Percentiles rank a stretch among this genome's conserved stretches.
phyloP scores from a whole-genome alignment of 768 basidiomycete species.

The Boletus coccyginus region DNA sequence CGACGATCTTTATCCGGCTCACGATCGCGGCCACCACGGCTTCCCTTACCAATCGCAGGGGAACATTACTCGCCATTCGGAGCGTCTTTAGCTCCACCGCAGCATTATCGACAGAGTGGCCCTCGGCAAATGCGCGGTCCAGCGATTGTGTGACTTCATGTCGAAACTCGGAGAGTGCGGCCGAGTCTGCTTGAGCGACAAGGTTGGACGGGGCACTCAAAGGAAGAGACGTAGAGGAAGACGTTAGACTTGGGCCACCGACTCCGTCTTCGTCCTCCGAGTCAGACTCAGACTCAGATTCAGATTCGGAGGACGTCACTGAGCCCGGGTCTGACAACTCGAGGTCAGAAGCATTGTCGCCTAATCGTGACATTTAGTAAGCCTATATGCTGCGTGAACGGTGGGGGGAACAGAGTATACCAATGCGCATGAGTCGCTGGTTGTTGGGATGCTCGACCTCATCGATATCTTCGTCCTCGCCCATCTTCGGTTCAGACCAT shows the following conservation, averaged over 20 bases:
- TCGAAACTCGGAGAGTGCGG: constrained; percentile 66
- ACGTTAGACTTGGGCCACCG: constrained; percentile 34
- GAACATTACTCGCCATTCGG: constrained; percentile 94
- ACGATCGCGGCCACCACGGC: constrained; percentile 87
- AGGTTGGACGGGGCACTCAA: constrained; percentile 38
- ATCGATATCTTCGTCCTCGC: constrained; percentile 62
- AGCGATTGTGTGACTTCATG: constrained; percentile 80
- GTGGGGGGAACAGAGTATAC: constrained; percentile 33
- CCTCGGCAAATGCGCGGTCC: constrained; percentile 89
- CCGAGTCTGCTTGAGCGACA: constrained; percentile 38
- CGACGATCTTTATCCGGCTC: constrained; percentile 61
- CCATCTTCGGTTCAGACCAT: constrained; percentile 67
- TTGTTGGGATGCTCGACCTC: constrained; percentile 65
- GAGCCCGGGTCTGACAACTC: constrained; percentile 60
- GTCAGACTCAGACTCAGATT: constrained; percentile 39
- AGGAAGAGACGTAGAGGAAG: constrained; percentile 48
- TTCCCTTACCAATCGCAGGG: constrained; percentile 79
- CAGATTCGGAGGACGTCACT: constrained; percentile 49
- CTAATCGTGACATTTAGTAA: constrained; percentile 24
- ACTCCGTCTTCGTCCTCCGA: constrained; percentile 41
- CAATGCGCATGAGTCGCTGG: constrained; percentile 72
- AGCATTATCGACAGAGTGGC: constrained; percentile 89
- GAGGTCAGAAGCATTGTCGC: constrained; percentile 62
- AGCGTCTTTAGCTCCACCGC: constrained; percentile 94
- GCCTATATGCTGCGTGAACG: not conserved